Evolutionary conservation across 2,329 filamentous ascomycete genomes (phyloP).

Genomic region (Amylocarpus encephaloides): DNA sequence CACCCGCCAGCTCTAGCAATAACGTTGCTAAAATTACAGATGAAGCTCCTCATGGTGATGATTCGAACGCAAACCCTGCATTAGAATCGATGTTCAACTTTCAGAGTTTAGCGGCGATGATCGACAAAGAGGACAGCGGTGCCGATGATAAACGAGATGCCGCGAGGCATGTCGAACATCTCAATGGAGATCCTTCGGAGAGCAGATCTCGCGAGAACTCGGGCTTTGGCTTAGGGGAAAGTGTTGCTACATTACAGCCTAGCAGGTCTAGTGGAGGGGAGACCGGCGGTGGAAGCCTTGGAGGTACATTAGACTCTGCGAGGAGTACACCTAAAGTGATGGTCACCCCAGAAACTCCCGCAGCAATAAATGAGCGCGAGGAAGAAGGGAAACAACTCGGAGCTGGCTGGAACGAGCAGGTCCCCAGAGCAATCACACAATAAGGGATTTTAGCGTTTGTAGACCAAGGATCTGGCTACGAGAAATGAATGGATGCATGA

Average conservation of each 20-base stretch:
- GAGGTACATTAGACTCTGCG: conserved; percentile 15
- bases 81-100: conserved; percentile 89
- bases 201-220: conserved; percentile 5
- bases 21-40: conserved; percentile 37
- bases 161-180: conserved; percentile 26
- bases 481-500: conserved; percentile 19
- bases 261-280: conserved; percentile 3
- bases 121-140: conserved; percentile 59
- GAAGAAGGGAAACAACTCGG: conserved; percentile 27
- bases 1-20: conserved; percentile 49
- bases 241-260: conserved; percentile 25
- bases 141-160: conserved; percentile 25
- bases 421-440: conserved; percentile 19
- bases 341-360: conserved; percentile 27
- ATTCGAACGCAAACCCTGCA: conserved; percentile 42
- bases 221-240: conserved; percentile 19
- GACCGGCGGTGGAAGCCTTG: conserved; percentile 1
- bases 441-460: conserved; percentile 6
- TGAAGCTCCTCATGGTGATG: conserved; percentile 43
- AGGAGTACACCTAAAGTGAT: conserved; percentile 23
- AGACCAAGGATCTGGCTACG: neutral
- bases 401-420: conserved; percentile 14
- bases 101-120: conserved; percentile 75
- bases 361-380: conserved; percentile 12
- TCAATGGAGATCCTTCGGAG: conserved; percentile 16